phyloP scores from a whole-genome alignment of 1,139 yeast genomes.

The Candida frijolesensis region DNA sequence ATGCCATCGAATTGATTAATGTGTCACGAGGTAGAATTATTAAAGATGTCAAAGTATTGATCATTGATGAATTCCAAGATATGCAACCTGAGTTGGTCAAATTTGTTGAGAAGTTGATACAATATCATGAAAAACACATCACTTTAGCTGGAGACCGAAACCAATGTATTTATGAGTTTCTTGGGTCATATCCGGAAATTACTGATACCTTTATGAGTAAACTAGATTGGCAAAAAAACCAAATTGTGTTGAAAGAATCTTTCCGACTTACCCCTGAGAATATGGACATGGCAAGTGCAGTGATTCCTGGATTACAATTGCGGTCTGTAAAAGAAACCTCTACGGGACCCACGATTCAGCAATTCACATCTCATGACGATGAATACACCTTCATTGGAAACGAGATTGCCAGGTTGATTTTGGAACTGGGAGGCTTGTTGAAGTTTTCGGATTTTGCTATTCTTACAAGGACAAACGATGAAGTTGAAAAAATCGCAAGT shows the following conservation, averaged over 20 bases:
- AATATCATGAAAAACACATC: conserved; percentile 47
- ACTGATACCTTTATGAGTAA: conserved; percentile 26
- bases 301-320: conserved; percentile 16
- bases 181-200: conserved; percentile 51
- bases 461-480: conserved; percentile 56
- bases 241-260: conserved; percentile 45
- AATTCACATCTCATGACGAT: conserved; percentile 27
- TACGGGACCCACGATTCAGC: conserved; percentile 33
- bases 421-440: conserved; percentile 45
- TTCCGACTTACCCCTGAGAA: conserved; percentile 65
- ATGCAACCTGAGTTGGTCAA: conserved; percentile 54
- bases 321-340: conserved; percentile 24
- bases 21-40: conserved; percentile 23
- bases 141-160: conserved; percentile 74
- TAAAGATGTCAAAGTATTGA: conserved; percentile 36
- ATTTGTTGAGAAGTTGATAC: conserved; percentile 41
- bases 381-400: conserved; percentile 30
- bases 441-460: conserved; percentile 57
- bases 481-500: conserved; percentile 45
- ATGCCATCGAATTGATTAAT: conserved; percentile 31
- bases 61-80: conserved; percentile 82
- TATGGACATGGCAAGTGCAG: conserved; percentile 39
- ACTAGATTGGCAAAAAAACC: conserved; percentile 26
- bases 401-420: conserved; percentile 9
- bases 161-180: conserved; percentile 70